Base-by-base conservation (phyloP, 2,329 filamentous ascomycete species). In the Cercospora sesami region DNA sequence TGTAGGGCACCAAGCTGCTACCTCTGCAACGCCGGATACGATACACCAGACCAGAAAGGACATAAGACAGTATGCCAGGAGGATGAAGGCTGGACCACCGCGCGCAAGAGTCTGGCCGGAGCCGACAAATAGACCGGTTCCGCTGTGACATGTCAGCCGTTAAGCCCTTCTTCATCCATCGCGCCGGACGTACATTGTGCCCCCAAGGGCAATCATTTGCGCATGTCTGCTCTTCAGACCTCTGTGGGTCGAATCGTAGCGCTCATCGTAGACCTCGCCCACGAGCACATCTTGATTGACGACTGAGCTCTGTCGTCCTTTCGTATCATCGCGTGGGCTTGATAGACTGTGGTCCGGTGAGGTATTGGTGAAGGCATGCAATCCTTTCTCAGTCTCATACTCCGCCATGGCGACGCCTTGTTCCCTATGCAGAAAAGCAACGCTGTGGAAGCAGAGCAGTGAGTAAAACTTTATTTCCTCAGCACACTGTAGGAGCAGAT, bases 1-100 rank as follows among this genome's bases (percentile, higher is more conserved):
- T 69, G 87, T 78, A 8, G 87, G 85, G 57, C 89, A 82, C 80
- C 86, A 88, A 39, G 87, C 83, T 9, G 86, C 85, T 76, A 89
- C 83, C 74, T 87, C 85, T n/a, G 82, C 82, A 10, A 84, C 81
- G 60, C 80, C 81, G 39, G 82, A 83, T 14, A 89, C 83, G 69
- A 81, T 73, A 59, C 76, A 76, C 67, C 76, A 78, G 68, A 85
- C 74, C 71, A 84, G 65, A 48, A 82, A 75, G 45, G 80, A 77
- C 69, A 84, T 79, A 51, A 83, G 71, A 18, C 75, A 69, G 71
- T 79, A 81, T 68, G 79, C 76, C 59, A 78, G 73, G 58, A 85
- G 74, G n/a, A 82, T 78, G 67, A 81, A 81, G 12, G 78, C 76
- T 12, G 82, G 80, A 10, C 82, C 76, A 16, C 74, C 79, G 18